A percentile compares a stretch with the other conserved stretches of the same genome.
Evolutionary conservation across 176 grass and related monocot species (phyloP).

Genomic region (Tillandsia leiboldiana): DNA sequence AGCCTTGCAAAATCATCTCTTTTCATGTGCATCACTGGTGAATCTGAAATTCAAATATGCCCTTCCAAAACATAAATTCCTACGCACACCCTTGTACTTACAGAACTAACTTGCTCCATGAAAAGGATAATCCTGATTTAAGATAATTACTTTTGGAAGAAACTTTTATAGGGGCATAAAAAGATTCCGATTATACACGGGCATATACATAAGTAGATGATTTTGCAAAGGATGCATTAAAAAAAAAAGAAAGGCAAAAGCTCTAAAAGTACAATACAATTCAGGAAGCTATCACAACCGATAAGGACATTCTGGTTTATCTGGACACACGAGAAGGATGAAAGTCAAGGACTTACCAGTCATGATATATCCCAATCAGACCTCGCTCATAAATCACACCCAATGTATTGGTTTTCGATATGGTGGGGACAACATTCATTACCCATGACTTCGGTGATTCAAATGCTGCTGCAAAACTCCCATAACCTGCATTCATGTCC

Average conservation of each 20-base stretch:
- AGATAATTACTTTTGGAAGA: too few species aligned
- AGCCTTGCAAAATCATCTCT: too few species aligned
- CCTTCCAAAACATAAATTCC: too few species aligned
- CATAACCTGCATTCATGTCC: slow-evolving; percentile 94
- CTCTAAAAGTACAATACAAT: too few species aligned
- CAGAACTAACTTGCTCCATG: too few species aligned
- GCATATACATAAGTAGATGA: background rate
- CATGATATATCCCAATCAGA: slow-evolving; percentile 88
- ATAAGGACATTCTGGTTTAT: too few species aligned
- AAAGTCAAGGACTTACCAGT: slow-evolving; percentile 46
- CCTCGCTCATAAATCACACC: slow-evolving; percentile 80
- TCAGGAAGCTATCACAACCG: too few species aligned
- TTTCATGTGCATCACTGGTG: background rate
- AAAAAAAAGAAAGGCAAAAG: background rate
- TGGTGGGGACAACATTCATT: slow-evolving; percentile 78
- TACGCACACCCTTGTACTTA: too few species aligned
- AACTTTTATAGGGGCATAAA: too few species aligned
- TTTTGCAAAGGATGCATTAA: background rate
- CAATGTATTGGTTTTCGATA: slow-evolving; percentile 42
- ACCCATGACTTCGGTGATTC: slow-evolving; percentile 56
- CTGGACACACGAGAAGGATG: too few species aligned
- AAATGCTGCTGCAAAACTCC: slow-evolving; percentile 67
- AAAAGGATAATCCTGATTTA: too few species aligned
- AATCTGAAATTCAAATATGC: background rate
- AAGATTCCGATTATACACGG: too few species aligned